Base-by-base conservation (phyloP, 2,329 filamentous ascomycete species). In the Colletotrichum orbiculare region DNA sequence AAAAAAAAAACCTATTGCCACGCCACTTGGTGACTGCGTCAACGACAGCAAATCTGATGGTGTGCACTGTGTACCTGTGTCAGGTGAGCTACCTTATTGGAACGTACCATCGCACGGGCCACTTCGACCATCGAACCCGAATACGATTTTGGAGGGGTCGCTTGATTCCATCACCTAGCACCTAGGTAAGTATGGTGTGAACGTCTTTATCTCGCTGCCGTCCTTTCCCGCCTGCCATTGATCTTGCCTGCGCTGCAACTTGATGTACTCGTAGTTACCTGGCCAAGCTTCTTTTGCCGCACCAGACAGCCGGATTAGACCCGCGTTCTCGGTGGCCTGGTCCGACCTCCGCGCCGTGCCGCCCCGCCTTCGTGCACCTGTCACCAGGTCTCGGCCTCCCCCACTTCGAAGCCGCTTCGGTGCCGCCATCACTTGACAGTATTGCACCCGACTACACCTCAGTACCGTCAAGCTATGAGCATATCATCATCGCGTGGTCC, bases 221-320 rank as follows among this genome's bases (percentile, higher is more conserved):
- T 17, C 4, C 25, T 25, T 25, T 25, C 25, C 25, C 25, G 25
- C 4, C 25, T 25, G 25, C 25, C 25, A 25, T 25, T 25, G 25
- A 25, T 25, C 4, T 25, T 25, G 25, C 25, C 25, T 25, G 25
- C 25, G 25, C 25, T 5, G 25, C 25, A 25, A 25, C 25, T 25
- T 25, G 25, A 25, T 25, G 25, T 25, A 25, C 25, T 25, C 25
- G 25, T 25, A 25, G 17, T 17, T 17, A 17, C 17, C 17, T 17
- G 17, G 37, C 58, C 37, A 39, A 50, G 46, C 35, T 46, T 56
- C 15, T 50, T 60, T 49, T 53, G 33, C 60, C 17, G 43, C 15
- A 25, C 35, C 56, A 59, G 61, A 65, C 65, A 60, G 56, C 61
- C 61, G 65, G 65, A 57, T 50, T 41, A 60, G 55, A 65, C 57